Percentiles rank a stretch among this genome's conserved stretches.
Evolutionary conservation across 2,329 filamentous ascomycete genomes (phyloP).

Genomic region (Colletotrichum sp.): DNA sequence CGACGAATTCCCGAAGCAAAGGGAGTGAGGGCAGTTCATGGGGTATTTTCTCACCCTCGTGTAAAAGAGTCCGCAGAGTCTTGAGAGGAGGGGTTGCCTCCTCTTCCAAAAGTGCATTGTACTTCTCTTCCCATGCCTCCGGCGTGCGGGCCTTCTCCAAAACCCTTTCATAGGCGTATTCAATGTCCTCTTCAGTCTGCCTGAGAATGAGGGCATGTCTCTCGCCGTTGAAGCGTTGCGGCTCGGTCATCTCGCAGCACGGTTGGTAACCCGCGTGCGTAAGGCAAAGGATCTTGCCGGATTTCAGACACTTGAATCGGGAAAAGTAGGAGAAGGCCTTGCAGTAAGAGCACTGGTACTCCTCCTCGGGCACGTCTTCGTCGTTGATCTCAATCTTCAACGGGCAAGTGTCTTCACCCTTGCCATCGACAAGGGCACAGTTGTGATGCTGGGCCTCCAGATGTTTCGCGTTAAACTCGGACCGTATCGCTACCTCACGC

Average conservation of each 20-base stretch:
- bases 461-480: slow-evolving; percentile 72
- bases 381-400: slow-evolving; percentile 71
- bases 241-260: slow-evolving; percentile 75
- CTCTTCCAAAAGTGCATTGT: slow-evolving; percentile 83
- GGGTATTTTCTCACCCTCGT: slow-evolving; percentile 95
- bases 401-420: slow-evolving; percentile 57
- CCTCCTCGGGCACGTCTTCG: slow-evolving; percentile 83
- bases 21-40: slow-evolving; percentile 85
- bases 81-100: slow-evolving; percentile 87
- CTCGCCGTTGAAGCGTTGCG: slow-evolving; percentile 70
- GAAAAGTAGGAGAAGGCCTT: slow-evolving; percentile 93
- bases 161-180: slow-evolving; percentile 73
- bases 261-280: slow-evolving; percentile 80
- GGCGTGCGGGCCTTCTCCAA: slow-evolving; percentile 86
- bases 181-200: slow-evolving; percentile 74
- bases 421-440: slow-evolving; percentile 57
- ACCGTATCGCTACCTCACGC: slow-evolving; percentile 73
- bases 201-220: slow-evolving; percentile 81
- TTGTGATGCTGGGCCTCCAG: slow-evolving; percentile 57
- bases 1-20: slow-evolving; percentile 86
- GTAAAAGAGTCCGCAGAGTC: slow-evolving; percentile 79
- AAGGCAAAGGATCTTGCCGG: slow-evolving; percentile 83
- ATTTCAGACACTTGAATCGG: slow-evolving; percentile 83
- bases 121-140: slow-evolving; percentile 89
- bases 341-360: slow-evolving; percentile 90